Base-by-base conservation (phyloP, 2,329 filamentous ascomycete species). In the Dothideomycetes sp. region DNA sequence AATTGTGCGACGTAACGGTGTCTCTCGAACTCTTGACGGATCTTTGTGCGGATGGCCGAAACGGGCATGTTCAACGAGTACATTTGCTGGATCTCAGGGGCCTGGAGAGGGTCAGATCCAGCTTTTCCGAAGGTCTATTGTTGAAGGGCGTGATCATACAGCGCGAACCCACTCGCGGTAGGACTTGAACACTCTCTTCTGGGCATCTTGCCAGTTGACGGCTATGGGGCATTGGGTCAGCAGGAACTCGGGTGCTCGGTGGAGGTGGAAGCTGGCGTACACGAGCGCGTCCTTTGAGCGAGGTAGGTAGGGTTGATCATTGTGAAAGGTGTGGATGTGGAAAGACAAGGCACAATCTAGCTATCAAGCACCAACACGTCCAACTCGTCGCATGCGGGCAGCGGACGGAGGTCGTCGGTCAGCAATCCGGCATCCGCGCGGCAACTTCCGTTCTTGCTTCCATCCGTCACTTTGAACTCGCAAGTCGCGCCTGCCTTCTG, bases 161-260 rank as follows among this genome's bases (percentile, higher is more conserved):
- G 86, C 81, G 73, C 91, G 81, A 56, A 96, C 77, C 91, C 91
- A 98, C 71, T 89, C 82, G 63, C 91, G 77, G 71, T 98, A 98
- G 55, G 84, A 82, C 60, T 79, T 78, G 54, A 95, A 67, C 50
- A 95, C 91, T 72, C 89, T 79, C 62, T 71, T 73, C 68, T 84
- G 85, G 56, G 89, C 89, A 72, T 96, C 87, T 55, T 67, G 61
- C 87, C 84, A 94, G 73, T 82, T 94, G 69, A 77, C 71, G 62
- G 89, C 89, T 95, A 62, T 58, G 51, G 44, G 46, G n/a, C 20
- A 16, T 15, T 20, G 29, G 22, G 37, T 40, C 37, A 40, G 37
- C 42, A 33, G 43, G 45, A 52, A 42, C 53, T 47, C 41, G 19
- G 34, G n/a, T 4, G 13, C 11, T 9, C 17, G 32, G 11, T 20